Evolutionary conservation across 768 basidiomycete species (phyloP), one percentile per base, ranked within the genome.

Genomic region (Coprinopsis marcescibilis): DNA sequence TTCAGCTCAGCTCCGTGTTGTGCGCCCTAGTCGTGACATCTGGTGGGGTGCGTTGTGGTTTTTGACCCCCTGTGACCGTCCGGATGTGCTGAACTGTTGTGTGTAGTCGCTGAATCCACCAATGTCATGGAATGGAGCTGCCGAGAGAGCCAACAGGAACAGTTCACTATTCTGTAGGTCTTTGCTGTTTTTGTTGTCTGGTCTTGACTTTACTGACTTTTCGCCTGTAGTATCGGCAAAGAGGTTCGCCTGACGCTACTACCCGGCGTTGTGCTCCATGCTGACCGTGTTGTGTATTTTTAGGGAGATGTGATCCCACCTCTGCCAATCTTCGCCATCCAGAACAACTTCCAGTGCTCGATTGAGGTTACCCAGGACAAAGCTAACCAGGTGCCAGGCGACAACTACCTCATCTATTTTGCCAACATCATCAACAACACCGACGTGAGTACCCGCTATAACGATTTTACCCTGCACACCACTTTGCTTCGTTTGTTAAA

Each of bases 71-170:
- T n/a, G 38, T 13, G 21, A 43, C 39, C 34, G 32, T 41, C 43
- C 24, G 37, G 36, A 3, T 23, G 25, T 30, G 20, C 15, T 35
- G 35, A 45, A 29, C 25, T 6, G 23, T 41, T 46, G n/a, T 39
- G 24, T 38, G 3, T 55, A 85, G 84, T 86, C 46, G 71, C 77
- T 8, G 51, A 68, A 43, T 77, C 79, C 7, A 19, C 39, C n/a
- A 86, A 86, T 60, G 69, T 67, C n/a, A 55, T 86, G 34, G 54
- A 62, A 2, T 86, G 84, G 84, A 67, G 66, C 2, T 86, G 84
- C 64, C 35, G 69, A 2, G 40, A 21, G 11, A 61, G 70, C 10
- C 54, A 67, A 12, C 40, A 63, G 37, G 23, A 51, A 3, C 60
- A 60, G 3, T 86, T 76, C 55, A 82, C 75, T 7, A 62, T 84